A percentile compares a stretch with the other conserved stretches of the same genome.
phyloP scores from a whole-genome alignment of 768 basidiomycete species.

The Suillus subalutaceus region DNA sequence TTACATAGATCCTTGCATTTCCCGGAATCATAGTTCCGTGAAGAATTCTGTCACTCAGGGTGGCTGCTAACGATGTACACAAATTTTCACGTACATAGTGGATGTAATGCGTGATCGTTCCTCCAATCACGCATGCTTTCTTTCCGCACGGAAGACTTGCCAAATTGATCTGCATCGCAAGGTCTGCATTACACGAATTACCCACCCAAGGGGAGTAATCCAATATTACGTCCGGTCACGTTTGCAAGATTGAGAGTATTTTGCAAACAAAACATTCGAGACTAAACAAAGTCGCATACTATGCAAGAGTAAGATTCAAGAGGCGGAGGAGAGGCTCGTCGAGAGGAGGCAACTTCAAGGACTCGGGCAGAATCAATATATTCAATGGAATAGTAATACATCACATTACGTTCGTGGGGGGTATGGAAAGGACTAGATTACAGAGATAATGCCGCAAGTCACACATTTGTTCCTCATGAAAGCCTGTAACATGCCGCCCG shows the following conservation, averaged over 20 bases:
- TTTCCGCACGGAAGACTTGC: not conserved
- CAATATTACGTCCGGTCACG: too few species aligned
- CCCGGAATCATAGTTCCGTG: not conserved
- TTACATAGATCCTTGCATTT: not conserved
- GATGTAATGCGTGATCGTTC: not conserved
- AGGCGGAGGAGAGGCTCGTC: not conserved
- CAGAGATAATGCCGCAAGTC: not conserved
- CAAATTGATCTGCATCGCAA: not conserved
- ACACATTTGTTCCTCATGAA: slow-evolving; percentile 13
- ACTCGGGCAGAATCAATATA: not conserved
- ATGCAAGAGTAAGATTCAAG: not conserved
- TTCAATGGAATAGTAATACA: not conserved
- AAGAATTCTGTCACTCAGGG: not conserved
- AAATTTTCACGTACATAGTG: not conserved
- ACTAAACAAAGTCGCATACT: too few species aligned
- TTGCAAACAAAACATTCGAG: too few species aligned
- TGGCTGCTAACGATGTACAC: not conserved
- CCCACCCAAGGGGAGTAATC: not conserved
- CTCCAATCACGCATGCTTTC: too few species aligned
- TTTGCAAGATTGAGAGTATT: too few species aligned
- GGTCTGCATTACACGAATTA: not conserved
- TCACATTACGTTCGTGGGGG: not conserved
- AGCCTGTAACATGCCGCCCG: slow-evolving; percentile 14
- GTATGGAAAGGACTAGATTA: not conserved
- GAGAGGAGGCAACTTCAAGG: not conserved